A percentile compares a stretch with the other conserved stretches of the same genome.
phyloP scores from a whole-genome alignment of 257 asterid species.

The Striga asiatica region DNA sequence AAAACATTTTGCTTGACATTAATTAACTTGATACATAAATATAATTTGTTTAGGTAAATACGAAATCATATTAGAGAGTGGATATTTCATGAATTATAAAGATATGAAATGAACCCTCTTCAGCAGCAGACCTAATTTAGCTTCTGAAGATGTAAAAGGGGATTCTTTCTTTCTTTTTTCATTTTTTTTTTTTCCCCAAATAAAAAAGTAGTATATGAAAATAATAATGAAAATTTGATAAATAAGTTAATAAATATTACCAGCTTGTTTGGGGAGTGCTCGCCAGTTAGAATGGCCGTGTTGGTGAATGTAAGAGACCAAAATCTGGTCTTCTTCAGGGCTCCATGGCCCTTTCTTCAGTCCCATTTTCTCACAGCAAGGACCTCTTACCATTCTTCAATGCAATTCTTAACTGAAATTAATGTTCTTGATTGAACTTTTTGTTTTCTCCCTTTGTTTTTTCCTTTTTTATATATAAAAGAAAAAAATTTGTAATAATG shows the following conservation, averaged over 20 bases:
- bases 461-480: not conserved
- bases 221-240: not conserved
- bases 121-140: not conserved
- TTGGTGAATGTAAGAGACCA: constrained; percentile 35
- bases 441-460: too few species aligned
- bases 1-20: too few species aligned
- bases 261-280: constrained; percentile 60
- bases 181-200: too few species aligned
- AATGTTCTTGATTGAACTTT: too few species aligned
- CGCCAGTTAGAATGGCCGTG: constrained; percentile 61
- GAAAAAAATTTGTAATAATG: not conserved
- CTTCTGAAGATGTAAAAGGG: not conserved
- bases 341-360: constrained; percentile 60
- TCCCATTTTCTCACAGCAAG: constrained; percentile 62
- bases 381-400: constrained; percentile 85
- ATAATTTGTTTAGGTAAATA: too few species aligned
- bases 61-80: too few species aligned
- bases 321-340: constrained; percentile 48
- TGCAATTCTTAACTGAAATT: not conserved
- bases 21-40: too few species aligned
- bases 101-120: not conserved
- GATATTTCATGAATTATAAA: too few species aligned
- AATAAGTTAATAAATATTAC: constrained; percentile 9
- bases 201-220: too few species aligned
- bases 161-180: too few species aligned